Base-by-base conservation (phyloP, 306 rosid genomes). In the Cucumis cinereus region DNA sequence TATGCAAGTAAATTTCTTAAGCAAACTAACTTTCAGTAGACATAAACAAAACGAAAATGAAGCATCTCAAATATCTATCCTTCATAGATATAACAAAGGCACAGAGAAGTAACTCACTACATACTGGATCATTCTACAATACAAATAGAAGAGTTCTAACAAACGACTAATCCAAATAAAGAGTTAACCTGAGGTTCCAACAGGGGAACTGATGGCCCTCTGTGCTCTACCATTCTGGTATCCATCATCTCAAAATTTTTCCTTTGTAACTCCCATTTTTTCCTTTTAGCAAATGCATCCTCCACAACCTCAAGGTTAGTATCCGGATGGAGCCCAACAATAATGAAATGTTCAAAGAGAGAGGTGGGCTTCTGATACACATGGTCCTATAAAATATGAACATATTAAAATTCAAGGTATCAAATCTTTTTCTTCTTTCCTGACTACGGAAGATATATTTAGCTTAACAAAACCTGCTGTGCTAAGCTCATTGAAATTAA, bases 271-370 rank as follows among this genome's bases (percentile, higher is more conserved):
- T 91, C 85, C 97, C 91, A 83, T 81, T 82, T 86, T 85, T 90
- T 94, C 82, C 88, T 91, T 80, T 73, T 86, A 68, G 86, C 90
- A 86, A 90, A 93, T 73, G 91, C 85, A 19, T 69, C 80, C 82
- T 88, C 97, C 87, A 87, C 92, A 16, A 6, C 66, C 62, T 86
- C 91, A 83, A 93, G 89, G 76, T 90, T 90, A 74, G 96, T 47
- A 81, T 91, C 93, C 20, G 97, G 94, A 84, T 83, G 96, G 85
- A 93, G 92, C 88, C 98, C 98, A 83, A 74, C 91, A 78, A 94
- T 86, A 84, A 94, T 85, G 76, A 94, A 89, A 86, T 90, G 96
- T 85, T 94, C 98, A 84, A 90, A 94, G 79, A 94, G 91, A 78
- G 92, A 89, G 73, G 82, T 73, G 70, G 98, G 96, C 80, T 94